Evolutionary conservation across 2,329 filamentous ascomycete species (phyloP), one percentile per base, ranked within the genome.

Genomic region (Ophiostoma sp.): DNA sequence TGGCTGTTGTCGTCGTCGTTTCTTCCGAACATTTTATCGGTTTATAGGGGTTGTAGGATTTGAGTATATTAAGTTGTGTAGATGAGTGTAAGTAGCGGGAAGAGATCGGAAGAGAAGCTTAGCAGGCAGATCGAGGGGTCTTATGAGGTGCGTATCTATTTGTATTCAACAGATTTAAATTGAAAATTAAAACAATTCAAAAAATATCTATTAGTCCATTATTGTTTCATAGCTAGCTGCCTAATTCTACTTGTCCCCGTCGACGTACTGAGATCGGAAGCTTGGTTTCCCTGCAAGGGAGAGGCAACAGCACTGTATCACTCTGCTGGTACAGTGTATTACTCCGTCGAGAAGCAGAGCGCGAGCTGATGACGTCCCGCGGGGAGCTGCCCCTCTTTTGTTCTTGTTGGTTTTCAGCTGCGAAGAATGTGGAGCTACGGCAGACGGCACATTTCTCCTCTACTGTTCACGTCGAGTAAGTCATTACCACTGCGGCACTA

Each of bases 1-100:
- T 67, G 65, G 48, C 35, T 36, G 62, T 65, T 65, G 8, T 54
- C 64, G 64, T 62, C 60, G 48, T 70, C 48, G 48, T 64, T 48
- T 17, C 23, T 52, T 20, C 65, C 65, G 20, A 39, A 68, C 67
- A 68, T 68, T 23, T 20, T 68, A 33, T 31, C 1, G 2, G 6
- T 33, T 60, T 35, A 27, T 62, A 13, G 17, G 23, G 57, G 20
- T 62, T 33, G 27, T 31, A 15, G 35, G 62, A 35, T 23, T 64
- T 35, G 17, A 20, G 17, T 35, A 23, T 31, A 36, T 64, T 4
- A n/a, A 5, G 60, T 8, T 8, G 35, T n/a, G 10, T 11, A 65
- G n/a, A 15, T 11, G 20, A 39, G 11, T 10, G 3, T 35, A n/a
- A 23, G 35, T 8, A 23, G 62, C 3, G 36, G 35, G 13, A n/a